Evolutionary conservation across 257 asterid species (phyloP).

Genomic region (Knoxia roxburghii): DNA sequence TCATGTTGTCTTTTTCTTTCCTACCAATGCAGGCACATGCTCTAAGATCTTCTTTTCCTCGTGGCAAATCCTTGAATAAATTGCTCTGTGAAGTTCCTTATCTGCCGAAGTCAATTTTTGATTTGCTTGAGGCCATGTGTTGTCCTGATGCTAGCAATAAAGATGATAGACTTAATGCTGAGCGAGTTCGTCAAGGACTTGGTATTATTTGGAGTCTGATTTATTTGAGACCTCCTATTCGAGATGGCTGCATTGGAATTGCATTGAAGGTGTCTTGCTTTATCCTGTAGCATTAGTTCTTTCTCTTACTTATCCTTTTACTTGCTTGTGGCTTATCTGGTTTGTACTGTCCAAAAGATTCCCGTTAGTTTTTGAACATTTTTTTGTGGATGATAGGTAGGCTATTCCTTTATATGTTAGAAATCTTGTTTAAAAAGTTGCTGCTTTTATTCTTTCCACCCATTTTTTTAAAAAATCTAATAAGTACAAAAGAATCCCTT

Average conservation of each 20-base stretch:
- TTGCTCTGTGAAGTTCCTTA: constrained; percentile 91
- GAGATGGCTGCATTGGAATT: constrained; percentile 76
- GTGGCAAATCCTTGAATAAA: constrained; percentile 92
- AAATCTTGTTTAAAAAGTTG: no score
- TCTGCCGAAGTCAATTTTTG: constrained; percentile 69
- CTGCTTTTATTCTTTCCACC: no score
- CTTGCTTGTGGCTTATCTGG: background rate
- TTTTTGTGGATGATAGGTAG: no score
- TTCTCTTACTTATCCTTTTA: background rate
- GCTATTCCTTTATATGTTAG: no score
- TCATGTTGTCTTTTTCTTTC: constrained; percentile 16
- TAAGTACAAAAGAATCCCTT: no score
- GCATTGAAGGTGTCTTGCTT: constrained; percentile 67
- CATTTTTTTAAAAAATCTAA: no score
- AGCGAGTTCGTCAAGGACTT: constrained; percentile 96
- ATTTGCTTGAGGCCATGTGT: constrained; percentile 75
- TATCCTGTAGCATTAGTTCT: background rate
- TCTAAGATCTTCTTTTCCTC: constrained; percentile 82
- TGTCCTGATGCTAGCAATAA: constrained; percentile 62
- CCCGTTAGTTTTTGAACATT: background rate
- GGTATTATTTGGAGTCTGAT: constrained; percentile 89
- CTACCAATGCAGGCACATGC: constrained; percentile 75
- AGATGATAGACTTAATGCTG: constrained; percentile 72
- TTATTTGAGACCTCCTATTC: constrained; percentile 84
- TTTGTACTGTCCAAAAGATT: background rate